phyloP scores from a whole-genome alignment of 2,329 filamentous ascomycete species.

The Cercospora sp. region DNA sequence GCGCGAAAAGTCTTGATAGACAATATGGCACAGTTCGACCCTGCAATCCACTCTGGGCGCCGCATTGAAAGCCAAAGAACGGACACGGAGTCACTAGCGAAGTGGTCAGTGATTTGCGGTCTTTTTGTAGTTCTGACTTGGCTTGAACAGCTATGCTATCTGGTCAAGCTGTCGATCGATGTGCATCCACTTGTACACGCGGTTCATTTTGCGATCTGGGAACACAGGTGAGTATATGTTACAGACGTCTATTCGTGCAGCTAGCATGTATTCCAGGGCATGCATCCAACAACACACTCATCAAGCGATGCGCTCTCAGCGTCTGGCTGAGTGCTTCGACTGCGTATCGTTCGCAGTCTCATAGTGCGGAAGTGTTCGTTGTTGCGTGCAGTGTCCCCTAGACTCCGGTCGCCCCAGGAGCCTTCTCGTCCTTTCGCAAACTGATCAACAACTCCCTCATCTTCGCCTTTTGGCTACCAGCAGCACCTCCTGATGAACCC shows the following conservation, averaged over 20 bases:
- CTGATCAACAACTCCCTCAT: slow-evolving; percentile 88
- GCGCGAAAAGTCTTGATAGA: not conserved
- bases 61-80: not conserved
- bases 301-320: not conserved
- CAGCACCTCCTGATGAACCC: slow-evolving; percentile 79
- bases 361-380: not conserved
- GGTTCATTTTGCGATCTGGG: not conserved
- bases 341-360: not conserved
- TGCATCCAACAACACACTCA: not conserved
- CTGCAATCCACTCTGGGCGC: not conserved
- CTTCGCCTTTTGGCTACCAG: slow-evolving; percentile 89
- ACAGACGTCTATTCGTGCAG: slow-evolving; percentile 7
- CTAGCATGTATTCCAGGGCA: not conserved
- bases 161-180: not conserved
- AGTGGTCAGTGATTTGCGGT: not conserved
- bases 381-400: slow-evolving; percentile 7
- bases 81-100: not conserved
- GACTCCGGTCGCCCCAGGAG: slow-evolving; percentile 57
- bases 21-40: not conserved
- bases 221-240: not conserved
- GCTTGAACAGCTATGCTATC: not conserved
- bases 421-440: slow-evolving; percentile 89
- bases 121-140: no score
- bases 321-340: not conserved
- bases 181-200: not conserved